Evolutionary conservation across 441 rosid species (phyloP), one percentile per base, ranked within the genome.

Genomic region (Biscutella auriculata): DNA sequence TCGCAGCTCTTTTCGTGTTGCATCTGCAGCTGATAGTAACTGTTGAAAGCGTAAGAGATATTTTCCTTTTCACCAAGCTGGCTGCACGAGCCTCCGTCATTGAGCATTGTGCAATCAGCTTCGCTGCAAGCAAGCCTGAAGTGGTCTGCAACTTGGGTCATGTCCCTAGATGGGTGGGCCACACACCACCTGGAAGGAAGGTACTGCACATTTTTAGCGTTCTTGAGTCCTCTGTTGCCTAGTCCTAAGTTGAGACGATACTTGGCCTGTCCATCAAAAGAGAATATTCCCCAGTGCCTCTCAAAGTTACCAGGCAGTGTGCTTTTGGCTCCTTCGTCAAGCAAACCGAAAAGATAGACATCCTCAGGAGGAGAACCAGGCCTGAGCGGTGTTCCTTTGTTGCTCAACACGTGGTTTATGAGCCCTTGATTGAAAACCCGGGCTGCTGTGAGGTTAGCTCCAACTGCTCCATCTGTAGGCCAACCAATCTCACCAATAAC

Each of bases 261-360:
- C 65, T 92, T 92, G 42, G 97, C 92, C 70, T 88, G 98, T 43
- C 98, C 98, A 60, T 92, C 98, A 8, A 88, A 92, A 32, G 96
- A 86, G 83, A 92, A 88, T 59, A 86, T 84, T 8, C 98, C 98
- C 98, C 97, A 92, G 28, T 88, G 98, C 75, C 98, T 81, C 62
- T 92, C 98, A 47, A 88, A 92, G 77, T 65, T 84, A 21, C 98
- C 98, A 0, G 98, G 95, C 55, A 86, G 75, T 19, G 68, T 62
- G 28, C 84, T 83, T 73, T 92, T 92, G 19, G 95, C 95, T 16
- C 85, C 97, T 79, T 92, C 97, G 11, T 88, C 98, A 21, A 88
- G 84, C 70, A 92, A 76, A 64, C 95, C 76, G 63, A 92, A 92
- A 46, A 92, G 83, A 73, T 92, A 92, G 11, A 88, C 57, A 72